Conservation (phyloP, 2,329 filamentous ascomycete species). For the Trichophyton simii region DNA sequence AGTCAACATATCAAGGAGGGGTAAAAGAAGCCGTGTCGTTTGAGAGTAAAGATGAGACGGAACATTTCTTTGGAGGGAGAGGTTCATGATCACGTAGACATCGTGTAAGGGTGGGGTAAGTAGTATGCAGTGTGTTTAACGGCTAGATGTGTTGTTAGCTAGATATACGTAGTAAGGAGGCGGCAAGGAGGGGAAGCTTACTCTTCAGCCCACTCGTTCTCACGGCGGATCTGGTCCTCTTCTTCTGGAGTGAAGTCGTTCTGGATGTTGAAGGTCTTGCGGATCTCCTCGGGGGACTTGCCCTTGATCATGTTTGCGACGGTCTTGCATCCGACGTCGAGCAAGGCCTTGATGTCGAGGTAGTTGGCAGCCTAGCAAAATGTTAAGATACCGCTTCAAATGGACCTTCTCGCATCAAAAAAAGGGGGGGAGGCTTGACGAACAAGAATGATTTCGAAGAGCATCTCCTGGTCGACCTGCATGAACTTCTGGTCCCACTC, state of each 20-base stretch:
- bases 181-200: conserved; percentile 24
- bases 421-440: conserved; percentile 23
- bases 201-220: conserved; percentile 89
- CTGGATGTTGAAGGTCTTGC: conserved; percentile 99
- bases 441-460: conserved; percentile 97
- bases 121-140: not conserved
- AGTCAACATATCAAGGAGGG: not conserved
- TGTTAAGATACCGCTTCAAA: no score
- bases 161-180: not conserved
- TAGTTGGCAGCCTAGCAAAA: conserved; percentile 75
- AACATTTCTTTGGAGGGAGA: not conserved
- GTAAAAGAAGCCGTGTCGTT: not conserved
- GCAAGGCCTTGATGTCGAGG: conserved; percentile 93
- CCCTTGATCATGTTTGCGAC: conserved; percentile 99
- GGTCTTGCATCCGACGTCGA: conserved; percentile 98
- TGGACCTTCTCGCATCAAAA: no score
- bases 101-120: not conserved
- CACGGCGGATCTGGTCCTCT: conserved; percentile 89
- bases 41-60: not conserved
- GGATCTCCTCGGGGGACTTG: conserved; percentile 97
- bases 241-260: conserved; percentile 99
- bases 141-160: not conserved
- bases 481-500: conserved; percentile 99
- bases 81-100: not conserved
- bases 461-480: conserved; percentile 99